phyloP scores from a whole-genome alignment of 305 asterid species.

The Fraxinus velutina region DNA sequence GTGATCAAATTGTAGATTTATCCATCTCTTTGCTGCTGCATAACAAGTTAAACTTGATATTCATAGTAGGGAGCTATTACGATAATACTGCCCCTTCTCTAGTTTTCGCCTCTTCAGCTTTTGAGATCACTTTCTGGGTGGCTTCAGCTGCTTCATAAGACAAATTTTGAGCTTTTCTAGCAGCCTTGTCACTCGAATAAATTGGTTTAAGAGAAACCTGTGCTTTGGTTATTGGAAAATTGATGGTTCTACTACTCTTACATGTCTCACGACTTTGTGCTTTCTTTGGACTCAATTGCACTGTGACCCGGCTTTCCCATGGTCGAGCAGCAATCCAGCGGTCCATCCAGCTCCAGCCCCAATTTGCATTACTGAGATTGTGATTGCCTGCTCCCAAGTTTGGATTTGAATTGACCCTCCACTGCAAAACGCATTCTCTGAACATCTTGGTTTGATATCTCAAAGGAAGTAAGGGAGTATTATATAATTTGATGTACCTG shows the following conservation, averaged over 20 bases:
- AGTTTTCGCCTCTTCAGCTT: slow-evolving; percentile 35
- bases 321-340: slow-evolving; percentile 94
- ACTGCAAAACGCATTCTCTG: slow-evolving; percentile 39
- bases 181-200: slow-evolving; percentile 52
- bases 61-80: background rate
- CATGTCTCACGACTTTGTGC: slow-evolving; percentile 28
- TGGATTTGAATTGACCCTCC: slow-evolving; percentile 70
- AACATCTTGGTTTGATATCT: slow-evolving; percentile 5
- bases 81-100: slow-evolving; percentile 27
- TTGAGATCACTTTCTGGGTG: slow-evolving; percentile 34
- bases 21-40: background rate
- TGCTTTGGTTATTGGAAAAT: slow-evolving; percentile 40
- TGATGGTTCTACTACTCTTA: slow-evolving; percentile 30
- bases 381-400: slow-evolving; percentile 45
- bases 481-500: slow-evolving; percentile 46
- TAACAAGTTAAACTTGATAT: background rate
- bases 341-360: slow-evolving; percentile 99
- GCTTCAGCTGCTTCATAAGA: slow-evolving; percentile 44
- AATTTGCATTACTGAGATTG: slow-evolving; percentile 54
- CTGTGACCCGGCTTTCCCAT: slow-evolving; percentile 73
- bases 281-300: slow-evolving; percentile 49
- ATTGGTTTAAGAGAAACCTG: slow-evolving; percentile 35
- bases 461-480: background rate
- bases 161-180: slow-evolving; percentile 43
- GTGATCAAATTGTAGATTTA: background rate